Evolutionary conservation across 495 filamentous ascomycete genomes (phyloP), one percentile per base, ranked within the genome.

Genomic region (Chaetomium tenue): DNA sequence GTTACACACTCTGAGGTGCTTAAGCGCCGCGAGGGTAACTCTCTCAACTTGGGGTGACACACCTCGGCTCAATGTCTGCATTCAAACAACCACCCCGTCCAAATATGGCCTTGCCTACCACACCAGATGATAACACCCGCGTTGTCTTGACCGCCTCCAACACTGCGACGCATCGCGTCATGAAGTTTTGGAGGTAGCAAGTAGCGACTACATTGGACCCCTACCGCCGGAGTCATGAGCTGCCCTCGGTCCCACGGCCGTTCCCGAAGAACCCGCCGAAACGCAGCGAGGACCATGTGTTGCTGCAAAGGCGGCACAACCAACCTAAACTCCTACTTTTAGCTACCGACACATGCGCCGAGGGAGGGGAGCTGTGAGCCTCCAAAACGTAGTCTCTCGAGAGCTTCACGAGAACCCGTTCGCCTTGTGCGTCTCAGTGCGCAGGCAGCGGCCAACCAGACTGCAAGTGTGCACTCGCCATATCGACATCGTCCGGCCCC

Each of bases 91-190:
- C 59, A 63, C 51, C 40, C 39, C 23, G 9, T 23, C 50, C 11
- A 39, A 5, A 16, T 18, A 50, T 15, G 60, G 39, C 23, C 60
- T 25, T 33, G 39, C 30, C 25, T 39, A 33, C 25, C 50, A 46
- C 51, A 56, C 47, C 18, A 62, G 23, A 44, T 15, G 50, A 16
- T 39, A 52, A n/a, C 44, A 25, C 48, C 48, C 4, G 18, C 22
- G 16, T 30, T 23, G 18, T 18, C 51, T n/a, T 56, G 60, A 56
- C 60, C 60, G 60, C 60, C 60, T 56, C 52, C 23, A 23, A 23
- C 12, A 18, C 59, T 42, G n/a, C 16, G 12, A 23, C 13, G 15
- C 20, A 50, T 5, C 4, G 20, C 25, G 18, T 55, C 33, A 44
- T 26, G 39, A 44, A 44, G 20, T 46, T 23, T 15, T 18, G 4